Conservation (phyloP, 192 early-diverging fungal genomes). For the Phlyctochytrium arcticum region DNA sequence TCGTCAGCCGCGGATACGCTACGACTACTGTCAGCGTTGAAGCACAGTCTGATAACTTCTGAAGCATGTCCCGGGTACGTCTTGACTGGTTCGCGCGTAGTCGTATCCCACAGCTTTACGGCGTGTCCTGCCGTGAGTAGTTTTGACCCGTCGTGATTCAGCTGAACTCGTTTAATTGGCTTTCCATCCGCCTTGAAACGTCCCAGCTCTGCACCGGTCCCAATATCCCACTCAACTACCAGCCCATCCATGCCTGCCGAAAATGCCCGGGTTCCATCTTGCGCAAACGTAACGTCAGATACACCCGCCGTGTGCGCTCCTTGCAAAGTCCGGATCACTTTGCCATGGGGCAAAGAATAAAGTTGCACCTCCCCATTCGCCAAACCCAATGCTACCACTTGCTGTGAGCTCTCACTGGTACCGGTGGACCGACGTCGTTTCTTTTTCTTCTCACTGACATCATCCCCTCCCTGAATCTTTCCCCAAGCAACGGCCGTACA, state of each 20-base stretch:
- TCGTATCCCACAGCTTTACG: constrained; percentile 17
- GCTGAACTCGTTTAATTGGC: neutral
- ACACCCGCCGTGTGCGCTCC: constrained; percentile 23
- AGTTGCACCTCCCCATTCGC: constrained; percentile 19
- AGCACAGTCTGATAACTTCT: constrained; percentile 8
- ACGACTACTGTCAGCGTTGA: constrained; percentile 1
- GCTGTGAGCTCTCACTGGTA: neutral
- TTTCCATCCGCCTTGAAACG: constrained; percentile 12
- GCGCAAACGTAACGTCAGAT: constrained; percentile 23
- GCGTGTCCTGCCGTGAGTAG: constrained; percentile 14
- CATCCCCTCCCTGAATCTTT: neutral
- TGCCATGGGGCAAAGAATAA: constrained; percentile 16
- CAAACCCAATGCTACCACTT: constrained; percentile 17
- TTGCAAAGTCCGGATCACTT: constrained; percentile 12
- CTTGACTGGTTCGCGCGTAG: constrained; percentile 7
- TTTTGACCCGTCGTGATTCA: neutral
- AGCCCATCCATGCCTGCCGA: constrained; percentile 24
- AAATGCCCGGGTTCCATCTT: constrained; percentile 17
- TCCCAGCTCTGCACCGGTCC: constrained; percentile 18
- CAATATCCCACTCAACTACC: constrained; percentile 31
- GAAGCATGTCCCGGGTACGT: constrained; percentile 39
- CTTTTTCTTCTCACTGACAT: constrained; percentile 6
- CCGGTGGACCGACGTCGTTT: constrained; percentile 13
- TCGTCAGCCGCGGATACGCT: constrained; percentile 33
- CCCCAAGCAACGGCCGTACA: constrained; percentile 14